These are phyloP conservation scores for Canariomyces notabilis DNA, from an alignment of 2,329 filamentous ascomycete genomes.

Conservation along the genomic window DNA sequence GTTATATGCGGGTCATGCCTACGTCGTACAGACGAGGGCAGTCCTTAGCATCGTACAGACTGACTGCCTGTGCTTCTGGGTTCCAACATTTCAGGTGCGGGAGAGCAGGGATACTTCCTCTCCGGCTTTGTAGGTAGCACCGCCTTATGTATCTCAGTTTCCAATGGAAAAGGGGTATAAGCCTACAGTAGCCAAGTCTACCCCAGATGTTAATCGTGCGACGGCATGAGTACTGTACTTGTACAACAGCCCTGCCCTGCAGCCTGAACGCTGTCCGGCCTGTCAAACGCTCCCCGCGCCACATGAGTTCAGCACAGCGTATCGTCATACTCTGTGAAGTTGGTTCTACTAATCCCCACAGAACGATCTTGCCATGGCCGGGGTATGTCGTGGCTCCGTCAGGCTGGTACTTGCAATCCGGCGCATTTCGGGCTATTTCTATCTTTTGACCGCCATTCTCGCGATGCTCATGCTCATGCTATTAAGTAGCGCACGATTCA, in stretches of 20 bases:
- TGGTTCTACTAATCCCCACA: too few relatives aligned
- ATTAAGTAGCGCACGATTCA: neutral
- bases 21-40: conserved; percentile 1
- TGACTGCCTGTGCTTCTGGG: too few relatives aligned
- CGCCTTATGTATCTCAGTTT: neutral
- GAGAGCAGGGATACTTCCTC: conserved; percentile 4
- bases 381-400: conserved; percentile 2
- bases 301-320: neutral
- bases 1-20: neutral
- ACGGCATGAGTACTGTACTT: too few relatives aligned
- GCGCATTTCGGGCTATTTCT: too few relatives aligned
- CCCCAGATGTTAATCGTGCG: neutral
- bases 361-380: neutral
- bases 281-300: neutral
- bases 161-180: neutral
- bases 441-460: neutral
- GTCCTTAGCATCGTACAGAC: neutral
- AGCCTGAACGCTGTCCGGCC: neutral
- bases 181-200: neutral
- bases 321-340: neutral
- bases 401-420: too few relatives aligned
- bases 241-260: neutral
- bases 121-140: conserved; percentile 5
- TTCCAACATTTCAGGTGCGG: neutral
- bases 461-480: neutral